These are phyloP conservation scores for Hapsidospora chrysogenum DNA, from an alignment of 495 filamentous ascomycete species.

Conservation along the genomic window DNA sequence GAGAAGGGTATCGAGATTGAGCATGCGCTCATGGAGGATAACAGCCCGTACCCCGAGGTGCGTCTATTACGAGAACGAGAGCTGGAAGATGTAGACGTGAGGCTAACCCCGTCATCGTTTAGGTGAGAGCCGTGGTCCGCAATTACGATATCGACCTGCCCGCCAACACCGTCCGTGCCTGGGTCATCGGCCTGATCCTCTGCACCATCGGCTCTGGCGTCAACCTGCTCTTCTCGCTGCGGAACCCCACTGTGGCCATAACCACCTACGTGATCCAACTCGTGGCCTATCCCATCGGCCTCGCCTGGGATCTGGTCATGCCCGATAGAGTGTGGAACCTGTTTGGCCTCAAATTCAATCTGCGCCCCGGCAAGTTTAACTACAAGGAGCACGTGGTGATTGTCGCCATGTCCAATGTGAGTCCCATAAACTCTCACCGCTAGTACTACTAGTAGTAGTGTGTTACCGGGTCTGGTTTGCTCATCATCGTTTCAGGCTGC, in stretches of 20 bases:
- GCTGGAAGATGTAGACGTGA: neutral
- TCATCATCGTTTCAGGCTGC: constrained; percentile 11
- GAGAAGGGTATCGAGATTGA: constrained; percentile 37
- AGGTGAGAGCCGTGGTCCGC: constrained; percentile 44
- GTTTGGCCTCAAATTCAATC: constrained; percentile 40
- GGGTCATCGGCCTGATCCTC: constrained; percentile 49
- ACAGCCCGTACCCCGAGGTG: constrained; percentile 57
- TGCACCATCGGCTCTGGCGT: constrained; percentile 49
- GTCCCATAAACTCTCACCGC: constrained; percentile 2
- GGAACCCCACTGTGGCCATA: constrained; percentile 46
- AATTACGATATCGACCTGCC: constrained; percentile 52
- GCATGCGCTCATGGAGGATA: constrained; percentile 40
- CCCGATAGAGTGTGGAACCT: constrained; percentile 41
- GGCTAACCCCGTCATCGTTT: constrained; percentile 19
- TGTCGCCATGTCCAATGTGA: constrained; percentile 53
- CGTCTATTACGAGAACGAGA: constrained; percentile 1
- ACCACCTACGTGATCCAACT: constrained; percentile 54
- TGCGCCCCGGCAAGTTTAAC: constrained; percentile 61
- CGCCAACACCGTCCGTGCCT: constrained; percentile 54
- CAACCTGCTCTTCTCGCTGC: constrained; percentile 55
- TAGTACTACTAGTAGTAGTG: neutral
- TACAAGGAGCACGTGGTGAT: constrained; percentile 69
- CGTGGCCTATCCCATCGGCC: constrained; percentile 50
- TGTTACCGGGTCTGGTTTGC: neutral
- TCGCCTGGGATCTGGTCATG: constrained; percentile 34